Conservation (phyloP, 2,329 filamentous ascomycete species). For the Pleurostoma richardsiae region DNA sequence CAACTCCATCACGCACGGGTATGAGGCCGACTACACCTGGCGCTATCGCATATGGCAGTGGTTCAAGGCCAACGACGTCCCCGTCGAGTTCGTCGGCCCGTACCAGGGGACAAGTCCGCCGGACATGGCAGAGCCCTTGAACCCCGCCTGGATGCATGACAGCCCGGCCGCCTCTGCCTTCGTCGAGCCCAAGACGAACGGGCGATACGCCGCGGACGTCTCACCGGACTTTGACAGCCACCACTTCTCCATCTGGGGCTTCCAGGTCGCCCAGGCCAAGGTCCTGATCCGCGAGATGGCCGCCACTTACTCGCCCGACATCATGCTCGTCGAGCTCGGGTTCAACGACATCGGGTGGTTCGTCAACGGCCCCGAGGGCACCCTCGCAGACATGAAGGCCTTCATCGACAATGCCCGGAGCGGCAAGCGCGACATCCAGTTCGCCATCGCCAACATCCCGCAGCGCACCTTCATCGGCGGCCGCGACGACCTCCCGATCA, state of each 20-base stretch:
- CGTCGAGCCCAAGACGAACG: slow-evolving; percentile 7
- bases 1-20: slow-evolving; percentile 31
- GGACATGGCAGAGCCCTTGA: background rate
- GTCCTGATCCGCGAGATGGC: slow-evolving; percentile 19
- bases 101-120: slow-evolving; percentile 25
- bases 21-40: slow-evolving; percentile 35
- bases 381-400: slow-evolving; percentile 14
- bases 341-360: slow-evolving; percentile 28
- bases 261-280: slow-evolving; percentile 23
- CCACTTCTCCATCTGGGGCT: slow-evolving; percentile 28
- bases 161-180: slow-evolving; percentile 6
- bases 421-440: slow-evolving; percentile 17
- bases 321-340: slow-evolving; percentile 25
- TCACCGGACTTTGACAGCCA: slow-evolving; percentile 16
- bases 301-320: slow-evolving; percentile 20
- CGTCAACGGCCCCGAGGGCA: slow-evolving; percentile 10
- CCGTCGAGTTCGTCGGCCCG: slow-evolving; percentile 26
- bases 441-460: slow-evolving; percentile 23
- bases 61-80: slow-evolving; percentile 18
- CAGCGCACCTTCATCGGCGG: slow-evolving; percentile 16
- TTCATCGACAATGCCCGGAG: slow-evolving; percentile 23
- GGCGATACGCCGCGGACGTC: slow-evolving; percentile 24
- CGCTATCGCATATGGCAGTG: slow-evolving; percentile 34
- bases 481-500: slow-evolving; percentile 15
- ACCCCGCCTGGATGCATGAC: slow-evolving; percentile 9